These are phyloP conservation scores for Phytophthora niederhauseri DNA, from an alignment of 352 stramenopile species.

Conservation along the genomic window DNA sequence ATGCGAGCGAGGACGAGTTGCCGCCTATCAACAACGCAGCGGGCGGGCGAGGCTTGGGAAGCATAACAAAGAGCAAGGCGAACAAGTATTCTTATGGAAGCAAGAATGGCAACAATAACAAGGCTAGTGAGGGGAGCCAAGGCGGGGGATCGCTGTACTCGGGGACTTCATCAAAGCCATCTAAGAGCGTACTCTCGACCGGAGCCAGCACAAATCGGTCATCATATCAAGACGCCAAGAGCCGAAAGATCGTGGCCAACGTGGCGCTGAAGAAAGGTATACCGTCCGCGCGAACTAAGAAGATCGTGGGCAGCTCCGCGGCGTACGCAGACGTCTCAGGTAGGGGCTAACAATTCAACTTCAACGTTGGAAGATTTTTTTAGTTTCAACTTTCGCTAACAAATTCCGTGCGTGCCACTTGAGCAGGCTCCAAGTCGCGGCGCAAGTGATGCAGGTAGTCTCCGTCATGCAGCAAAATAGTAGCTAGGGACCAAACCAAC, in stretches of 20 bases:
- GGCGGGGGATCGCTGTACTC: conserved; percentile 27
- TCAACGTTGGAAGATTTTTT: conserved; percentile 21
- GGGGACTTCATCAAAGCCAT: conserved; percentile 30
- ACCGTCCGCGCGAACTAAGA: conserved; percentile 33
- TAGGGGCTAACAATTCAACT: conserved; percentile 31
- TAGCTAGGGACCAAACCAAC: conserved; percentile 5
- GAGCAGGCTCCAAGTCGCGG: conserved; percentile 32
- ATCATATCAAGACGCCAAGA: conserved; percentile 40
- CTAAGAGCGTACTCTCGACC: conserved; percentile 31
- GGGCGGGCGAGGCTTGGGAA: conserved; percentile 11
- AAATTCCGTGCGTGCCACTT: background rate
- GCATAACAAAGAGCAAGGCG: conserved; percentile 28
- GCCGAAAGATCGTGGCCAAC: conserved; percentile 33
- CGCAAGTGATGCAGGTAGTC: conserved; percentile 25
- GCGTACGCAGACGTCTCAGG: conserved; percentile 33
- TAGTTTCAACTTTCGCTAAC: background rate
- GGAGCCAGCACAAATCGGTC: conserved; percentile 44
- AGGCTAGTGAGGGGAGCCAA: conserved; percentile 27
- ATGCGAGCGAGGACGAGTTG: conserved; percentile 52
- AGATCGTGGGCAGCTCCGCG: conserved; percentile 29
- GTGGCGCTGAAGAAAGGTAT: conserved; percentile 32
- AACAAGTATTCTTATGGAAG: conserved; percentile 37
- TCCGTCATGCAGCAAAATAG: background rate
- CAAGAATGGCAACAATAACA: conserved; percentile 37
- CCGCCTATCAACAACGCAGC: conserved; percentile 51